Evolutionary conservation across 148 eudicot species (phyloP).

Genomic region (Chenopodium formosanum): DNA sequence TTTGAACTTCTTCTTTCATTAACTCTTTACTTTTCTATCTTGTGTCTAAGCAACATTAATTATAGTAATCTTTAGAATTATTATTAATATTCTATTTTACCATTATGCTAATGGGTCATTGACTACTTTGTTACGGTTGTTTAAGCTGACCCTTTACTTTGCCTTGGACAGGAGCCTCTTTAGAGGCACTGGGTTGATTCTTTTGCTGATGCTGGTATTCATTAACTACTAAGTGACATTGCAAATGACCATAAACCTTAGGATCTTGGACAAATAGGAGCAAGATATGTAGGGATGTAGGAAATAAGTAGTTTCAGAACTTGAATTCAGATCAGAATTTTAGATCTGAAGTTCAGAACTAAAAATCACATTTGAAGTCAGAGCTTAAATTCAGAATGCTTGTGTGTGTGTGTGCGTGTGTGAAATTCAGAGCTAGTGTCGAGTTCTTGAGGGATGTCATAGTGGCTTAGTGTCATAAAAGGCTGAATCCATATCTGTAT

Average conservation of each 20-base stretch:
- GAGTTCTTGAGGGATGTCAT: constrained; percentile 77
- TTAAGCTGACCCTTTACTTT: background rate
- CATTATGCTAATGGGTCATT: background rate
- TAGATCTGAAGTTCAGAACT: too few species aligned
- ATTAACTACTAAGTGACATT: background rate
- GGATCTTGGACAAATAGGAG: constrained; percentile 26
- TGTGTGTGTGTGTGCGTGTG: too few species aligned
- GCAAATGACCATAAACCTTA: background rate
- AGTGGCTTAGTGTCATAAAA: constrained; percentile 59
- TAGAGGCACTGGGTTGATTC: background rate
- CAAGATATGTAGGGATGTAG: constrained; percentile 22
- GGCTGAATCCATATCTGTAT: constrained; percentile 44
- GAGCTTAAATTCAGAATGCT: too few species aligned
- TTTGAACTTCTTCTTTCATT: too few species aligned
- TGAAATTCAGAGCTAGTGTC: background rate
- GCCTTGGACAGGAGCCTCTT: background rate
- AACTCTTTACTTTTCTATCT: background rate
- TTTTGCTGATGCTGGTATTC: background rate
- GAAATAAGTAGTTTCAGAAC: background rate
- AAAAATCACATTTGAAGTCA: too few species aligned
- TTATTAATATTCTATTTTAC: background rate
- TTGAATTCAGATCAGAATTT: too few species aligned
- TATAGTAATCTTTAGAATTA: background rate
- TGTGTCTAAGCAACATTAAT: background rate
- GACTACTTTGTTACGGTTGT: background rate